Evolutionary conservation across 192 early-diverging fungal species (phyloP).

Genomic region (Podila horticola): DNA sequence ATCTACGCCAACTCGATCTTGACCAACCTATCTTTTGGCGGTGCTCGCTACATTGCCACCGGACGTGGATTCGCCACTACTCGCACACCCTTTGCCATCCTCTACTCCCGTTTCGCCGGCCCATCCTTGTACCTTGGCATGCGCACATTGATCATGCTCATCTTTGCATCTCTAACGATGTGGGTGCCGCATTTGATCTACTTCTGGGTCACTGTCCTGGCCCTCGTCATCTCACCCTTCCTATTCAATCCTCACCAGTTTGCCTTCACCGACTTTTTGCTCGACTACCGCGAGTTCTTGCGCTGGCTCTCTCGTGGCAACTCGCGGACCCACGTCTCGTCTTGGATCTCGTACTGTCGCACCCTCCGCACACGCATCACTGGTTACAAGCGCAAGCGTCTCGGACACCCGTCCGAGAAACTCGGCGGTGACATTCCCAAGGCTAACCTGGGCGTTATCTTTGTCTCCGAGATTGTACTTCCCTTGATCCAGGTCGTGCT

Average conservation of each 20-base stretch:
- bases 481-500: slow-evolving; percentile 68
- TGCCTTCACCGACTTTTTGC: slow-evolving; percentile 72
- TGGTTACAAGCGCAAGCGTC: slow-evolving; percentile 75
- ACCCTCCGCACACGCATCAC: slow-evolving; percentile 72
- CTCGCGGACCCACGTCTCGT: slow-evolving; percentile 72
- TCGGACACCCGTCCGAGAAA: slow-evolving; percentile 67
- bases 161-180: slow-evolving; percentile 73
- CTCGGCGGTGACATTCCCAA: slow-evolving; percentile 64
- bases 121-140: slow-evolving; percentile 79
- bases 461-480: slow-evolving; percentile 71
- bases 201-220: slow-evolving; percentile 81
- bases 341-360: slow-evolving; percentile 79
- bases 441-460: slow-evolving; percentile 67
- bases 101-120: slow-evolving; percentile 76
- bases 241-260: slow-evolving; percentile 89
- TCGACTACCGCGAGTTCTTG: slow-evolving; percentile 81
- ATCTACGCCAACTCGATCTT: slow-evolving; percentile 80
- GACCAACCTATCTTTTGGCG: slow-evolving; percentile 76
- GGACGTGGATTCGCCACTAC: slow-evolving; percentile 85
- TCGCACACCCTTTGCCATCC: slow-evolving; percentile 70
- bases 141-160: slow-evolving; percentile 71
- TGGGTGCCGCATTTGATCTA: slow-evolving; percentile 75
- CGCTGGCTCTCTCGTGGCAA: slow-evolving; percentile 82
- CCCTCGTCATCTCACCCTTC: slow-evolving; percentile 81
- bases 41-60: slow-evolving; percentile 81